Evolutionary conservation across 495 filamentous ascomycete genomes (phyloP).

Genomic region (Xylaria nigripes): DNA sequence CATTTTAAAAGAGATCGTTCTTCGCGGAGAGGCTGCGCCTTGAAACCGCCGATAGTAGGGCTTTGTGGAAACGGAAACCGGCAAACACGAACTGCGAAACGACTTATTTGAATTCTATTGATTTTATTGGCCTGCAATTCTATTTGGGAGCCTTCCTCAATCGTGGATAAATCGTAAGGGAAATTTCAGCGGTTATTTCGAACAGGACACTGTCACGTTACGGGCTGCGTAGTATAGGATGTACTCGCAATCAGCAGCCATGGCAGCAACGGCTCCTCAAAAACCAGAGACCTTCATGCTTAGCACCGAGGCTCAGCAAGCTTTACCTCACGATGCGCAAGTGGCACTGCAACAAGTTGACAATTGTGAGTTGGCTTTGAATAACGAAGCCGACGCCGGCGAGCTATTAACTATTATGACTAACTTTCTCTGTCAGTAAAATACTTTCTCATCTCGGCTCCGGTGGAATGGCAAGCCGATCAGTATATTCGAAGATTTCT

Average conservation of each 20-base stretch:
- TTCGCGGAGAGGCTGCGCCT: constrained; percentile 21
- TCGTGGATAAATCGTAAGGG: constrained; percentile 4
- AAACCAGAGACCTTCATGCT: constrained; percentile 99
- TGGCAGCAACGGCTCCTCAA: constrained; percentile 47
- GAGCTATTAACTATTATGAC: neutral
- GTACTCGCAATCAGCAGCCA: constrained; percentile 47
- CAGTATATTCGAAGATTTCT: constrained; percentile 95
- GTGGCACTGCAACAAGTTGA: constrained; percentile 97
- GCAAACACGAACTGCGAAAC: constrained; percentile 16
- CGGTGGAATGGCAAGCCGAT: constrained; percentile 94
- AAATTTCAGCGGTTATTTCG: constrained; percentile 6
- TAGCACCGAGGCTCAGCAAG: constrained; percentile 90
- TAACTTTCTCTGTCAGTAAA: constrained; percentile 58
- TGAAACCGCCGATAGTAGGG: constrained; percentile 4
- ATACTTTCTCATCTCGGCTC: constrained; percentile 98
- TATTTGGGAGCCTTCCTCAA: neutral
- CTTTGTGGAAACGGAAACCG: neutral
- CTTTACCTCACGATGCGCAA: constrained; percentile 90
- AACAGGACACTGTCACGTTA: constrained; percentile 1
- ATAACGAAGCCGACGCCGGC: constrained; percentile 19
- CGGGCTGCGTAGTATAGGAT: constrained; percentile 28
- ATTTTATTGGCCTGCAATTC: constrained; percentile 3
- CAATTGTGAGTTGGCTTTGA: constrained; percentile 62
- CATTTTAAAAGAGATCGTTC: neutral
- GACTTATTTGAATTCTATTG: constrained; percentile 9